These are phyloP conservation scores for Teratosphaeriaceae sp. DNA, from an alignment of 2,329 filamentous ascomycete genomes.

Conservation along the genomic window DNA sequence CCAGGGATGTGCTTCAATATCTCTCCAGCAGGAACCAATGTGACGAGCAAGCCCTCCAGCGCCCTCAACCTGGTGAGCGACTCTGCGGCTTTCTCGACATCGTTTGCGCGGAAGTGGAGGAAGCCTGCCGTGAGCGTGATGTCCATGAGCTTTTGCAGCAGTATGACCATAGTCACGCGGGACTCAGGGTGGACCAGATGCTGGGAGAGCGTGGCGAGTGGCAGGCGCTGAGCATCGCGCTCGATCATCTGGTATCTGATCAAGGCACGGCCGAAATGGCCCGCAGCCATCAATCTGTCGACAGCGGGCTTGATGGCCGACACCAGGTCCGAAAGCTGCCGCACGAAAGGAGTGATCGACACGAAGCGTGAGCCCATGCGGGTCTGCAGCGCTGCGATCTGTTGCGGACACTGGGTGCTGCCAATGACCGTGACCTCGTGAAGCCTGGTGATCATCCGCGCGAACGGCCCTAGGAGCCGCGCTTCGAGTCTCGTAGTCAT, in stretches of 20 bases:
- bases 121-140: no score
- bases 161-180: no score
- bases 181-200: neutral
- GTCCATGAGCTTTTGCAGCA: no score
- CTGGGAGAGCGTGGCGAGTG: neutral
- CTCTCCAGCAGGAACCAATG: no score
- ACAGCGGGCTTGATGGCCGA: neutral
- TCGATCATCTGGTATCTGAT: no score
- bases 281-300: neutral
- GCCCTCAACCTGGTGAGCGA: no score
- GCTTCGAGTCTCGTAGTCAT: neutral
- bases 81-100: no score
- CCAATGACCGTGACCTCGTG: slow-evolving; percentile 1
- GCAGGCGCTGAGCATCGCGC: neutral
- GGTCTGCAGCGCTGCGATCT: neutral
- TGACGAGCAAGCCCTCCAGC: no score
- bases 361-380: neutral
- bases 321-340: neutral
- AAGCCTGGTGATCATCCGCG: neutral
- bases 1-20: no score
- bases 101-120: no score
- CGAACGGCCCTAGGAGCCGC: neutral
- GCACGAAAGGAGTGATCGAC: neutral
- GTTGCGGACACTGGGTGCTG: neutral
- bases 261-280: neutral